These are phyloP conservation scores for Tuber microsphaerosporum DNA, from an alignment of 495 filamentous ascomycete genomes.

Conservation along the genomic window DNA sequence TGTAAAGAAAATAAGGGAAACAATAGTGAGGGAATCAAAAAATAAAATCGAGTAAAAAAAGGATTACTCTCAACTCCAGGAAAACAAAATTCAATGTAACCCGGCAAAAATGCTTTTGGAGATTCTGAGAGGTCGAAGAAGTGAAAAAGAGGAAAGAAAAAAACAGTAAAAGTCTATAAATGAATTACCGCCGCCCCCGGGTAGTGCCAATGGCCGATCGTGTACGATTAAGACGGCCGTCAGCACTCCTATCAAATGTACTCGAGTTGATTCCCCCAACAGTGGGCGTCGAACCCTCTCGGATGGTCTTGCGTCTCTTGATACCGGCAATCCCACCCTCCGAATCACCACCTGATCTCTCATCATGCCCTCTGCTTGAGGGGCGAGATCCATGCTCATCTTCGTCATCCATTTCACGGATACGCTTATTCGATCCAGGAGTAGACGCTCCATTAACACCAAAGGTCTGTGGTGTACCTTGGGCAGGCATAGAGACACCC, in stretches of 20 bases:
- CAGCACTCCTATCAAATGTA: slow-evolving; percentile 32
- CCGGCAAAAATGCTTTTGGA: slow-evolving; percentile 34
- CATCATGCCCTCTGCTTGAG: slow-evolving; percentile 50
- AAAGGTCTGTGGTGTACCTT: slow-evolving; percentile 47
- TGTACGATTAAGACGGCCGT: slow-evolving; percentile 40
- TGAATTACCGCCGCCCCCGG: slow-evolving; percentile 35
- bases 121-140: slow-evolving; percentile 33
- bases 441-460: slow-evolving; percentile 40
- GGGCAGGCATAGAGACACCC: slow-evolving; percentile 53
- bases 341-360: slow-evolving; percentile 34
- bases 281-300: slow-evolving; percentile 50
- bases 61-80: slow-evolving; percentile 37
- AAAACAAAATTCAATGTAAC: slow-evolving; percentile 40
- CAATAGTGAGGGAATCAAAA: slow-evolving; percentile 26
- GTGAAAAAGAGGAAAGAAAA: slow-evolving; percentile 17
- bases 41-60: slow-evolving; percentile 32
- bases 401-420: slow-evolving; percentile 69
- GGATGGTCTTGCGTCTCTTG: slow-evolving; percentile 79
- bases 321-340: slow-evolving; percentile 54
- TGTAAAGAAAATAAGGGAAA: slow-evolving; percentile 24
- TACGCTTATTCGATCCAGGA: slow-evolving; percentile 61
- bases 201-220: slow-evolving; percentile 33
- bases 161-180: slow-evolving; percentile 28
- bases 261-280: slow-evolving; percentile 30
- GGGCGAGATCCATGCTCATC: slow-evolving; percentile 65